A percentile compares a stretch with the other conserved stretches of the same genome.
Conservation (phyloP, 805 yeast species). For the Teunomyces panamensis region DNA sequence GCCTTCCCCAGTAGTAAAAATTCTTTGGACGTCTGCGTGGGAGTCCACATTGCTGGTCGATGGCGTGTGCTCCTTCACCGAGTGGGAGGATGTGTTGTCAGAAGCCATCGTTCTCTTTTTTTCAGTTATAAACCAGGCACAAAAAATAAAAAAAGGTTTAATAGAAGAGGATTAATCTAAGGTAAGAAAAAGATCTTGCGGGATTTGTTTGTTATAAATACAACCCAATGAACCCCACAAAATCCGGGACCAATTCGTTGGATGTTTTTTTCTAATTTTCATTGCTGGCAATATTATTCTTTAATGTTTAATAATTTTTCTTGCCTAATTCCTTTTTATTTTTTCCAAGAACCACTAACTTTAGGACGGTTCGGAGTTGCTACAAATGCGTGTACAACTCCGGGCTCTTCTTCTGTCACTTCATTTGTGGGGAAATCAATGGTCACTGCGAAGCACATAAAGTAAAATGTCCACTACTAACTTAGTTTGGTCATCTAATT, state of each 20-base stretch:
- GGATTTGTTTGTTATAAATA: not conserved
- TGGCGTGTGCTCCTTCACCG: not conserved
- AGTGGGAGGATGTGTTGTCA: conserved; percentile 1
- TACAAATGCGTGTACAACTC: not conserved
- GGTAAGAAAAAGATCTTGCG: not conserved
- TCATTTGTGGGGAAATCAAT: too few species aligned
- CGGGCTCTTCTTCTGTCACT: not conserved
- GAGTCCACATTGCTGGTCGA: not conserved
- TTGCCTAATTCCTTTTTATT: not conserved
- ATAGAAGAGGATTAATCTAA: not conserved
- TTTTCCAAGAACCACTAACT: not conserved
- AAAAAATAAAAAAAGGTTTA: not conserved
- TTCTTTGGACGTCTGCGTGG: not conserved
- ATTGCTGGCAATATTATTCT: not conserved
- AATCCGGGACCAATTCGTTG: not conserved
- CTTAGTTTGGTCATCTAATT: too few species aligned
- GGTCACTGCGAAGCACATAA: too few species aligned
- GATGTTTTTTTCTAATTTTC: not conserved
- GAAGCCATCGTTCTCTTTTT: not conserved
- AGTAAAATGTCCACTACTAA: too few species aligned
- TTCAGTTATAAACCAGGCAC: not conserved
- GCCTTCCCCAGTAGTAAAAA: conserved; percentile 21
- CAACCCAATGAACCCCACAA: not conserved
- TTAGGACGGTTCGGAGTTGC: not conserved
- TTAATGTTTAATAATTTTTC: not conserved